phyloP scores from a whole-genome alignment of 164 flowering plant species.

The Berberis thunbergii region DNA sequence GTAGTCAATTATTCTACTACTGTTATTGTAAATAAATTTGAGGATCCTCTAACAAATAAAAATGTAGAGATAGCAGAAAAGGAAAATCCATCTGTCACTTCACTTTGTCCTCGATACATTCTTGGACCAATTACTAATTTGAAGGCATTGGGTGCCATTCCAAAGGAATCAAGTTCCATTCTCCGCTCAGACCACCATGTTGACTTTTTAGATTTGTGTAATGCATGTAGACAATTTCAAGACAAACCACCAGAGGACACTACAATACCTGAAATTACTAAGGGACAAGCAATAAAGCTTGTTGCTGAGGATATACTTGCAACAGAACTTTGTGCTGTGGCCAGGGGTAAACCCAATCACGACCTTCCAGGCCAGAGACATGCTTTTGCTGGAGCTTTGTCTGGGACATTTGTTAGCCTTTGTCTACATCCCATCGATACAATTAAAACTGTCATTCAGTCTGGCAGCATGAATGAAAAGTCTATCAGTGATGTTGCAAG shows the following conservation, averaged over 20 bases:
- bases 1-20: conserved; percentile 9
- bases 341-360: conserved; percentile 19
- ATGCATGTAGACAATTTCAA: conserved; percentile 13
- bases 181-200: conserved; percentile 25
- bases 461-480: conserved; percentile 44
- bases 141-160: conserved; percentile 9
- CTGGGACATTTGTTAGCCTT: conserved; percentile 86
- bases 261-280: conserved; percentile 9
- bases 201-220: conserved; percentile 13
- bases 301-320: conserved; percentile 12
- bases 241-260: conserved; percentile 8
- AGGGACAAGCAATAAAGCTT: conserved; percentile 9
- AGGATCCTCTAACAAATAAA: conserved; percentile 10
- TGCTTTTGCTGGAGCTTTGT: conserved; percentile 95
- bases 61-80: conserved; percentile 1
- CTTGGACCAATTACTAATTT: conserved; percentile 10
- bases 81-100: conserved; percentile 1
- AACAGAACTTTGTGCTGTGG: conserved; percentile 11
- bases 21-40: conserved; percentile 6
- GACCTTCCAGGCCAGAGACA: conserved; percentile 61
- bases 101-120: conserved; percentile 17
- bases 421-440: conserved; percentile 97
- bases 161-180: conserved; percentile 16
- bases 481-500: conserved; percentile 43
- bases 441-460: conserved; percentile 79